Base-by-base conservation (phyloP, 768 basidiomycete species). In the Mycena filopes region DNA sequence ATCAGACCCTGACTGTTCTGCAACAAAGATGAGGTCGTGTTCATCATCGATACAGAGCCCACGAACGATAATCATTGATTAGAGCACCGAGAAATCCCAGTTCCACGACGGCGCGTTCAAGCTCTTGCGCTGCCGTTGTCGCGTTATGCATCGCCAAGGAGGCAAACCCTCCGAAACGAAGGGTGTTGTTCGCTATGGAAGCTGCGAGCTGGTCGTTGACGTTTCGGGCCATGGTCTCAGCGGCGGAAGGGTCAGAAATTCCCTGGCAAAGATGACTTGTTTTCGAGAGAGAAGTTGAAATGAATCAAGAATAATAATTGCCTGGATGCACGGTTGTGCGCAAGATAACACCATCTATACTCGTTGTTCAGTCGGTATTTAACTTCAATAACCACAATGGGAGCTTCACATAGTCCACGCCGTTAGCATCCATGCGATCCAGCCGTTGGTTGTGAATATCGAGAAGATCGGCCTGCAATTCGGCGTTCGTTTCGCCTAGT, bases 121-220 rank as follows among this genome's bases (percentile, higher is more conserved):
- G 70, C 49, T 83, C 82, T 23, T 74, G 70, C 8, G 77, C 79
- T 3, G 82, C 82, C 25, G 69, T 70, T 1, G 78, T 77, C n/a
- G 82, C 80, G 55, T 83, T 79, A 48, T 83, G 81, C 82, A 83
- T 83, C 4, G 81, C 72, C 10, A 83, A 59, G 5, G 81, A 69
- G 10, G 81, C 82, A 63, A 83, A 83, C 8, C 71, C 81, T 10
- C 81, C 81, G 48, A 83, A 83, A 5, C 81, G 74, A 23, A 71
- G 71, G 0, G 80, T 81, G 43, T 79, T 78, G 46, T 82, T 83
- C 10, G 79, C 60, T 28, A 83, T 83, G 3, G 68, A 65, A 13
- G 72, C 72, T 20, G 80, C 80, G 9, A 83, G 70, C 41, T 74
- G 67, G 57, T 83, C 73, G 57, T 83, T 82, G 8, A 79, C 74